Percentiles rank a stretch among this genome's conserved stretches.
phyloP scores from a whole-genome alignment of 164 flowering plant species.

The Vitis vinifera region ASM3070453v1 NC_081813.1:9660001-9660500 shows the following conservation, averaged over 20 bases:
- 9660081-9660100: slow-evolving; percentile 56
- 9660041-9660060: slow-evolving; percentile 28
- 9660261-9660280: background rate
- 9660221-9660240: slow-evolving; percentile 6
- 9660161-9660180: slow-evolving; percentile 32
- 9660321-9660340: too few species aligned
- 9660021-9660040: slow-evolving; percentile 21
- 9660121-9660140: slow-evolving; percentile 58
- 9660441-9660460: too few species aligned
- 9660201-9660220: slow-evolving; percentile 64
- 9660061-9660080: slow-evolving; percentile 63
- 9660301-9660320: too few species aligned
- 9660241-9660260: slow-evolving; percentile 9
- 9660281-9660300: too few species aligned
- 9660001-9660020: slow-evolving; percentile 17
- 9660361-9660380: too few species aligned
- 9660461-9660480: too few species aligned
- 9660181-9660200: slow-evolving; percentile 66
- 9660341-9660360: too few species aligned
- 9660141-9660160: slow-evolving; percentile 13
- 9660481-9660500: too few species aligned
- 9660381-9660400: too few species aligned
- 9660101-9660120: slow-evolving; percentile 57
- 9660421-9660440: too few species aligned
- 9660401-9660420: too few species aligned